Conservation (phyloP, 2,329 filamentous ascomycete genomes). For the Sporothrix globosa region DNA sequence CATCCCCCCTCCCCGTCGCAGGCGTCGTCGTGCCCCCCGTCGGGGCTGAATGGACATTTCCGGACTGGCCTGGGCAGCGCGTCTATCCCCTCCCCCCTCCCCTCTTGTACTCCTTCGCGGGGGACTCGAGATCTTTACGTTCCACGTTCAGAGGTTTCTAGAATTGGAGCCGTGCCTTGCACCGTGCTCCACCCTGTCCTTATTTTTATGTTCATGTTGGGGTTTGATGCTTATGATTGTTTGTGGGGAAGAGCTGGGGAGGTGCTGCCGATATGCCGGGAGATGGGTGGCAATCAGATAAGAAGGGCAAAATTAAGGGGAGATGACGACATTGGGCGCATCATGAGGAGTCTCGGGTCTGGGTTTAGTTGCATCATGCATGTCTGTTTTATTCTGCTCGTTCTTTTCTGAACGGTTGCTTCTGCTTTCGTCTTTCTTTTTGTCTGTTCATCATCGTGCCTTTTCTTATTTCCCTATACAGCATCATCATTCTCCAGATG, state of each 20-base stretch:
- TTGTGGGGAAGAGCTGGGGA: slow-evolving; percentile 6
- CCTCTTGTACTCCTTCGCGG: background rate
- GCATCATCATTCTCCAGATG: background rate
- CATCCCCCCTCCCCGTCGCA: background rate
- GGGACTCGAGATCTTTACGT: background rate
- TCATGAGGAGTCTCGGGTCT: slow-evolving; percentile 31
- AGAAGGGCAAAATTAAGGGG: background rate
- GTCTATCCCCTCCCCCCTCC: background rate
- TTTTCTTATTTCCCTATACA: background rate
- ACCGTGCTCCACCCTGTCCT: background rate
- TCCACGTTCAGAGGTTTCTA: slow-evolving; percentile 1
- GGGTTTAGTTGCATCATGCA: slow-evolving; percentile 1
- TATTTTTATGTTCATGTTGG: background rate
- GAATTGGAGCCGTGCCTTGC: slow-evolving; percentile 3
- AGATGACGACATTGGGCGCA: slow-evolving; percentile 25
- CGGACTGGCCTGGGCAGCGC: background rate
- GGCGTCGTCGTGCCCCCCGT: background rate
- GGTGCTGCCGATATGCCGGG: background rate
- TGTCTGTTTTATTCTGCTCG: background rate
- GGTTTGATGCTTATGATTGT: background rate
- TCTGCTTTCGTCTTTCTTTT: background rate
- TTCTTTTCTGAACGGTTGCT: background rate
- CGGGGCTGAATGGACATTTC: background rate
- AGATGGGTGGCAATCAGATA: background rate
- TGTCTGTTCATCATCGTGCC: background rate